Percentiles rank a stretch among this genome's conserved stretches.
Evolutionary conservation across 495 filamentous ascomycete genomes (phyloP).

Genomic region (Clavariopsis aquatica): DNA sequence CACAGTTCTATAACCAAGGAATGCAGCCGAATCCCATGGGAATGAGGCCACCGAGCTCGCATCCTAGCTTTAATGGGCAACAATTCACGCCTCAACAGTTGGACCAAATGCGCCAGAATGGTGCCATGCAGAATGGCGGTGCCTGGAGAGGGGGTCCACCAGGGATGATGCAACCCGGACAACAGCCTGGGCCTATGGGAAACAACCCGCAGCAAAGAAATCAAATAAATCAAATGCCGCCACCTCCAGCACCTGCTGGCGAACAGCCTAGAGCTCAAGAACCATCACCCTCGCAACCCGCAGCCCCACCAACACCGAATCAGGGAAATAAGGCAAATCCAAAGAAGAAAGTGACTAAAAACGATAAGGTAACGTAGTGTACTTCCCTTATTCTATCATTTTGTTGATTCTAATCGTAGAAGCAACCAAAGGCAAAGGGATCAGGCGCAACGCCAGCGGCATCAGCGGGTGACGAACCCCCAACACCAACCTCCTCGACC

Average conservation of each 20-base stretch:
- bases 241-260: conserved; percentile 74
- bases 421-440: conserved; percentile 71
- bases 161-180: conserved; percentile 42
- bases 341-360: conserved; percentile 77
- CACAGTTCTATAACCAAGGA: conserved; percentile 46
- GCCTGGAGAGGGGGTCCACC: conserved; percentile 40
- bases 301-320: conserved; percentile 85
- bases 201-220: conserved; percentile 80
- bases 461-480: conserved; percentile 66
- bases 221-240: conserved; percentile 82
- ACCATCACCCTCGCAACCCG: conserved; percentile 74
- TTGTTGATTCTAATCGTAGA: conserved; percentile 48
- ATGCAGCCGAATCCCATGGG: conserved; percentile 51
- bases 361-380: conserved; percentile 68
- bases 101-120: conserved; percentile 42
- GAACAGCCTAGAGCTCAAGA: conserved; percentile 66
- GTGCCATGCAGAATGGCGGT: conserved; percentile 42
- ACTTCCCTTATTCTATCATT: conserved; percentile 32
- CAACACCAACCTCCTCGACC: conserved; percentile 77
- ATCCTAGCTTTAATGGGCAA: conserved; percentile 65
- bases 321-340: conserved; percentile 75
- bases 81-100: conserved; percentile 47
- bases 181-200: conserved; percentile 60
- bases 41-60: conserved; percentile 87
- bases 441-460: conserved; percentile 75